These are phyloP conservation scores for Xylariaceae sp. DNA, from an alignment of 2,329 filamentous ascomycete genomes.

Conservation along the genomic window DNA sequence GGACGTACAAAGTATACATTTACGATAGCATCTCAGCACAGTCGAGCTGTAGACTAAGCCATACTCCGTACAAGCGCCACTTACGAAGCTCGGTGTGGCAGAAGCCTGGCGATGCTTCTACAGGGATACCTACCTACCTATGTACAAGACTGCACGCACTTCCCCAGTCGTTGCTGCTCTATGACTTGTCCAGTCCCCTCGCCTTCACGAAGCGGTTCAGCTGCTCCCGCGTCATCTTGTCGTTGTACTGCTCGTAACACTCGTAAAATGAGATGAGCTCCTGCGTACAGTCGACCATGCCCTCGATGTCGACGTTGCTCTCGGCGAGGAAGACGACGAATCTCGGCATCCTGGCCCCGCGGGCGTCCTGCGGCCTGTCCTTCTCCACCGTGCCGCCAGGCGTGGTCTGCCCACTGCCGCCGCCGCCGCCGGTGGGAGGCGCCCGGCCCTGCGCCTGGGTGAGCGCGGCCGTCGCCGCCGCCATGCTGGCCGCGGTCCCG, in stretches of 20 bases:
- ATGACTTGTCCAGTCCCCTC: slow-evolving; percentile 42
- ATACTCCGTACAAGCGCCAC: too few species aligned
- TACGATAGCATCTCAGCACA: too few species aligned
- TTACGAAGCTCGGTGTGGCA: too few species aligned
- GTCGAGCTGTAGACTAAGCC: too few species aligned
- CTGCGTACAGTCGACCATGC: slow-evolving; percentile 82
- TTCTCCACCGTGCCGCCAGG: slow-evolving; percentile 26
- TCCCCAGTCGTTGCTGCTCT: too few species aligned
- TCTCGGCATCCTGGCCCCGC: slow-evolving; percentile 57
- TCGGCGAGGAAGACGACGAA: slow-evolving; percentile 76
- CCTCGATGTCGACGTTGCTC: slow-evolving; percentile 75
- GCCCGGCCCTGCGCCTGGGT: slow-evolving; percentile 35
- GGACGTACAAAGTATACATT: too few species aligned
- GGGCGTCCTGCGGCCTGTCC: slow-evolving; percentile 44
- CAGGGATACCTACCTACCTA: too few species aligned
- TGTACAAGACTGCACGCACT: too few species aligned
- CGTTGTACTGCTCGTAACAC: slow-evolving; percentile 53
- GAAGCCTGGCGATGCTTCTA: too few species aligned
- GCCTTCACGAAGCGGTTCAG: slow-evolving; percentile 54
- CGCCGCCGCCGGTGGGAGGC: slow-evolving; percentile 1
- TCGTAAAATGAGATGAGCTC: slow-evolving; percentile 89
- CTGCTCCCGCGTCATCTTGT: slow-evolving; percentile 51
- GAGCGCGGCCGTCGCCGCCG: slow-evolving; percentile 41
- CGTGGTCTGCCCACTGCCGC: slow-evolving; percentile 17
- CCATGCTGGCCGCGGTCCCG: slow-evolving; percentile 34